Percentiles rank a stretch among this genome's conserved stretches.
Conservation (phyloP, 345 rosid species). For the Anacardium occidentale region DNA sequence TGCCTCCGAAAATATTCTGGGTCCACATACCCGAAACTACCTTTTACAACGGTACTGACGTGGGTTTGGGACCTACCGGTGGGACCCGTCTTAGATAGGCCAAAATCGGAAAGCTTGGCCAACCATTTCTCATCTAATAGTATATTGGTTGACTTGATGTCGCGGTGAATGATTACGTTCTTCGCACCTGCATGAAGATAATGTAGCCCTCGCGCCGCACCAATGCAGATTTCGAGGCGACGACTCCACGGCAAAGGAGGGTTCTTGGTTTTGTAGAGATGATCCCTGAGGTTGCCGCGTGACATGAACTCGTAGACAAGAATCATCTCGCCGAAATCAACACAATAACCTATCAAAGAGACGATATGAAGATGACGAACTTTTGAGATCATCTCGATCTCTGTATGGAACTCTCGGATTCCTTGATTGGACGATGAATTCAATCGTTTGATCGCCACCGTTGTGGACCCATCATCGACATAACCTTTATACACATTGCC, state of each 20-base stretch:
- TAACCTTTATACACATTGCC: constrained; percentile 41
- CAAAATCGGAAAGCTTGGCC: constrained; percentile 31
- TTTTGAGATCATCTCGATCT: constrained; percentile 42
- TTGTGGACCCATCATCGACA: constrained; percentile 21
- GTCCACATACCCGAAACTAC: constrained; percentile 33
- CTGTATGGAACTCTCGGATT: constrained; percentile 37
- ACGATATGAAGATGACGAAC: constrained; percentile 41
- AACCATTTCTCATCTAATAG: constrained; percentile 27
- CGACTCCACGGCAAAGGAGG: constrained; percentile 40
- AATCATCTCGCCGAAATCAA: constrained; percentile 44
- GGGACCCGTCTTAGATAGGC: constrained; percentile 29
- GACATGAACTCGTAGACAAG: constrained; percentile 44
- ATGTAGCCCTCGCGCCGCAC: constrained; percentile 47
- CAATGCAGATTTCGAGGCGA: constrained; percentile 44
- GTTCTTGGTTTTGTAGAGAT: constrained; percentile 29
- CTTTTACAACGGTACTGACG: constrained; percentile 24
- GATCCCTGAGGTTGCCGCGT: constrained; percentile 30
- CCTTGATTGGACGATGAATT: constrained; percentile 42
- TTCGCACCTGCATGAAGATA: constrained; percentile 30
- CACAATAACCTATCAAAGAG: constrained; percentile 43
- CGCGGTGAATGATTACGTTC: constrained; percentile 28
- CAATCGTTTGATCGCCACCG: constrained; percentile 44
- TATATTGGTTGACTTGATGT: constrained; percentile 29
- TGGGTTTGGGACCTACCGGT: constrained; percentile 11
- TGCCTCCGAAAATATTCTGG: constrained; percentile 24